Evolutionary conservation across 2,329 filamentous ascomycete genomes (phyloP), one percentile per base, ranked within the genome.

Genomic region (Colletotrichum cereale): DNA sequence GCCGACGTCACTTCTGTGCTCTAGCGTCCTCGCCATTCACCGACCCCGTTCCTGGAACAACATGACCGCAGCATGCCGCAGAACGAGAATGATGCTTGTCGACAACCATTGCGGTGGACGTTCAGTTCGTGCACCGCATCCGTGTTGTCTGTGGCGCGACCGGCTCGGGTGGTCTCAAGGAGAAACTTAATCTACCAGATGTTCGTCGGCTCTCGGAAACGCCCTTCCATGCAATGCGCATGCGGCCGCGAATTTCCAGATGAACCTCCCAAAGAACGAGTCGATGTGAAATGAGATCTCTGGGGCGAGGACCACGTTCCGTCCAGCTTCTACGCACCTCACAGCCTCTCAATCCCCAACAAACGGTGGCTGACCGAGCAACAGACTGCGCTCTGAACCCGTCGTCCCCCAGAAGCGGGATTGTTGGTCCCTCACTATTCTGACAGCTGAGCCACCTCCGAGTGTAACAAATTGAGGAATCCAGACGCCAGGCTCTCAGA

Each of bases 1-100:
- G 50, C 56, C 67, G 67, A 71, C 63, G 67, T 71, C 67, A 67
- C 56, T 42, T 52, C 56, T 64, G 64, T 42, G 29, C 44, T 66
- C 47, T 53, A 65, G n/a, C 29, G 40, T 66, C 53, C 58, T 66
- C n/a, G 52, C 26, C 34, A 52, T 64, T 63, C 66, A 34, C 16
- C 60, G 26, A 42, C 8, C 42, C 12, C 52, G 52, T 36, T 29
- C 26, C 40, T 60, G 40, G 12, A 38, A 62, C 31, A 38, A 14
- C 42, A 38, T 21, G 36, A 21, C 52, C 47, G 21, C 34, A 47
- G 56, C 40, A 31, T 67, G 48, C 63, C n/a, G n/a, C n/a, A n/a
- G n/a, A n/a, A n/a, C n/a, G n/a, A 62, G 31, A 21, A 50, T 56
- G 63, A 67, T 66, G 67, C 63, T 67, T 71, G 60, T 36, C 26